phyloP scores from a whole-genome alignment of 139 green algal species.

The Ettlia oleoabundans region DNA sequence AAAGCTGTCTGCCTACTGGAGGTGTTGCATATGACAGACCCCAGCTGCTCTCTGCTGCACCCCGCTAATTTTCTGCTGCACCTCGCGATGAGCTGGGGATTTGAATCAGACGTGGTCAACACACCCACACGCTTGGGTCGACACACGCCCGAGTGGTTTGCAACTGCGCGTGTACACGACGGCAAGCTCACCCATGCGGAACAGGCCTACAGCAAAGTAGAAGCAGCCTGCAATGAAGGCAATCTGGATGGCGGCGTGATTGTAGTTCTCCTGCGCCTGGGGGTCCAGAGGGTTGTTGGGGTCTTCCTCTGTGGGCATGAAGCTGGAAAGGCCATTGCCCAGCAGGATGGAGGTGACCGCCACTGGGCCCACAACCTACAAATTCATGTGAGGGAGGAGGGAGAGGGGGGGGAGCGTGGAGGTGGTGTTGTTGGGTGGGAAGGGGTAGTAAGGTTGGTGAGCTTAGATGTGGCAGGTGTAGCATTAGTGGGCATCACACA shows the following conservation, averaged over 20 bases:
- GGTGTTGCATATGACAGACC: not conserved
- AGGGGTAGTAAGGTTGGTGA: not conserved
- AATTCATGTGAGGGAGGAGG: not conserved
- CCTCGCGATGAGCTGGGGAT: too few species aligned
- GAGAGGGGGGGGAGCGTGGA: not conserved
- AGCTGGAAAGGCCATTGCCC: slow-evolving; percentile 32
- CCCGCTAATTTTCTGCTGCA: too few species aligned
- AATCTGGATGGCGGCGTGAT: slow-evolving; percentile 64
- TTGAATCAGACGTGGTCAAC: too few species aligned
- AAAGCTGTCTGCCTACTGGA: too few species aligned
- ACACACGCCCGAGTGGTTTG: too few species aligned
- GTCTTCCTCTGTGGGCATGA: slow-evolving; percentile 43
- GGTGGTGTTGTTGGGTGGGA: not conserved
- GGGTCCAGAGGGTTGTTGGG: slow-evolving; percentile 61
- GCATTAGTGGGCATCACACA: not conserved
- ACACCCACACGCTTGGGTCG: too few species aligned
- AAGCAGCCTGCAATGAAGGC: slow-evolving; percentile 78
- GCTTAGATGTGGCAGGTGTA: not conserved
- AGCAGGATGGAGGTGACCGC: slow-evolving; percentile 65
- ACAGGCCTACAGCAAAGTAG: slow-evolving; percentile 77
- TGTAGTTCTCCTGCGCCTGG: slow-evolving; percentile 50
- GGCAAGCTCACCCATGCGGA: slow-evolving; percentile 83
- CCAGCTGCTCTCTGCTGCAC: not conserved
- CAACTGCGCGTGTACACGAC: too few species aligned
- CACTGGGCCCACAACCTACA: slow-evolving; percentile 64